Base-by-base conservation (phyloP, 2,329 filamentous ascomycete genomes). In the Diaporthe humulicola region DNA sequence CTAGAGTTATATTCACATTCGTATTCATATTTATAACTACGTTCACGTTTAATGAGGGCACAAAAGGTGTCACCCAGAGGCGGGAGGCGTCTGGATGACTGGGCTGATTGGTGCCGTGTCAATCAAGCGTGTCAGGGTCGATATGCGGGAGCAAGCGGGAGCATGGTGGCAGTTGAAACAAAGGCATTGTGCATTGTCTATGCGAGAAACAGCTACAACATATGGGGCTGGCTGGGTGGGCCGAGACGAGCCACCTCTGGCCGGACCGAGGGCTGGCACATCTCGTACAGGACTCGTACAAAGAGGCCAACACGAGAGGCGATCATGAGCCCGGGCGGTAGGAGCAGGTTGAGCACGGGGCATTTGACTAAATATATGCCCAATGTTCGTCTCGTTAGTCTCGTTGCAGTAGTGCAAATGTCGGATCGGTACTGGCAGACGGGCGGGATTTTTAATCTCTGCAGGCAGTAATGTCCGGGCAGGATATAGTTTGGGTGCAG, bases 401-500 rank as follows among this genome's bases (percentile, higher is more conserved):
- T 50, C 61, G 61, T 50, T 67, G 38, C 38, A 61, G 58, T 36
- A 52, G 61, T 36, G 14, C 45, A 50, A 52, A 67, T 67, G 45
- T 52, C 61, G 30, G 61, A 50, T 67, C 30, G 45, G 45, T 38
- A 10, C 30, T 52, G 61, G 25, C 42, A 67, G 45, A 7, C 30
- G 45, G 45, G 45, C 22, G 45, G 61, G 45, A 38, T 67, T 67
- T 67, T 52, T 52, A 67, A 52, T 67, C 33, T 67, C n/a, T 61
- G 19, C 38, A 45, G 58, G 38, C 33, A 58, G 38, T 33, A 67
- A 67, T 67, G 61, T 67, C 61, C 61, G 45, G 45, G 45, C 61
- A 67, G 61, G 45, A 52, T 67, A 67, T 67, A 67, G 61, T 67
- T 67, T 67, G 30, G 45, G 30, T 67, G 61, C 61, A 67, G 61